Conservation (phyloP, 208 protist genomes). For the Vickermania spadyakhi region DNA sequence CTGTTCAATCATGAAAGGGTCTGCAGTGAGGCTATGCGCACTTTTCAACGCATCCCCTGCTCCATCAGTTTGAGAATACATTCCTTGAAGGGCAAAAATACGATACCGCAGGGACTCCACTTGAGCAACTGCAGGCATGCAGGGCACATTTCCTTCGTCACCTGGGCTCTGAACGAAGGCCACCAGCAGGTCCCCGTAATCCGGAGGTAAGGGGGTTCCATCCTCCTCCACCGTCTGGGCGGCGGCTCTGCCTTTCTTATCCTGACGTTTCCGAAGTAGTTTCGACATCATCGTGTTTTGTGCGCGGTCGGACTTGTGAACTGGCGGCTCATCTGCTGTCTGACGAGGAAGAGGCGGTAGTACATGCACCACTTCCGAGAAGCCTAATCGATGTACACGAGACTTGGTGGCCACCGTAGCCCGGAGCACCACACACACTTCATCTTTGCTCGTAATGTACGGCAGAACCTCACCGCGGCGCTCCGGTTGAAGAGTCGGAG, state of each 20-base stretch:
- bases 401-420: slow-evolving; percentile 69
- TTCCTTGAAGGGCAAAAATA: slow-evolving; percentile 62
- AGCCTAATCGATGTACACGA: slow-evolving; percentile 55
- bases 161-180: slow-evolving; percentile 50
- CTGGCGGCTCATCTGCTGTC: slow-evolving; percentile 7
- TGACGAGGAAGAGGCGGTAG: slow-evolving; percentile 43
- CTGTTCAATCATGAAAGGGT: background rate
- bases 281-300: slow-evolving; percentile 17
- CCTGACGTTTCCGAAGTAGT: slow-evolving; percentile 9
- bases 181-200: slow-evolving; percentile 75
- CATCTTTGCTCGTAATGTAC: slow-evolving; percentile 19
- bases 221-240: slow-evolving; percentile 19
- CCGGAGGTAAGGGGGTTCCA: slow-evolving; percentile 15
- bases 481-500: slow-evolving; percentile 12
- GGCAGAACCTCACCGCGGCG: slow-evolving; percentile 11
- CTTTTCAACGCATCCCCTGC: background rate
- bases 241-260: slow-evolving; percentile 6
- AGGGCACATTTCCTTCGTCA: slow-evolving; percentile 35
- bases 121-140: slow-evolving; percentile 63
- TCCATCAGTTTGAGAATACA: slow-evolving; percentile 29
- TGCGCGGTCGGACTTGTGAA: slow-evolving; percentile 2
- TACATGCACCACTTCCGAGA: slow-evolving; percentile 65
- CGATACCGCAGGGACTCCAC: slow-evolving; percentile 70
- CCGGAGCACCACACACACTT: slow-evolving; percentile 63
- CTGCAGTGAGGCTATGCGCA: background rate